Base-by-base conservation (phyloP, 495 filamentous ascomycete genomes). In the Penicillium canariense region DNA sequence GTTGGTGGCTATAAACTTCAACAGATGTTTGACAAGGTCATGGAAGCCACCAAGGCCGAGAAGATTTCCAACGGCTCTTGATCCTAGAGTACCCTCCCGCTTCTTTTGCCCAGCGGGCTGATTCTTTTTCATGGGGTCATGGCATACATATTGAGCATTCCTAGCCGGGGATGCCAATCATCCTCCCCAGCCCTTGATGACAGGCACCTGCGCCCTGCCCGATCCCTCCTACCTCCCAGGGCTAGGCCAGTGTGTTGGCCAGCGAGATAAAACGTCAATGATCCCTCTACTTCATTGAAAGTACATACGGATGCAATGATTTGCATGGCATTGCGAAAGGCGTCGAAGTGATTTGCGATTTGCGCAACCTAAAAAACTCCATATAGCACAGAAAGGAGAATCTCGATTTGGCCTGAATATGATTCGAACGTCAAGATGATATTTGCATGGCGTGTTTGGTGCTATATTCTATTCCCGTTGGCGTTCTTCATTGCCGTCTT, bases 21-120 rank as follows among this genome's bases (percentile, higher is more conserved):
- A 43, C 68, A 69, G 54, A 80, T 81, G 77, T 81, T 76, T 52
- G 61, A 74, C 36, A 78, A 76, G 55, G 69, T 80, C 22, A 57
- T 61, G 52, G 68, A 68, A 58, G 66, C 62, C 6, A 63, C 52
- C 26, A 74, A 69, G 49, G 58, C 61, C 28, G 54, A 66, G 17
- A 62, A 68, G 31, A 60, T 63, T 12, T 64, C 64, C n/a, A 71
- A 71, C 45, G 69, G 74, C 14, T 43, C 58, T 32, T 67, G 43
- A 60, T 26, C 20, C n/a, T 34, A 20, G 9, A 17, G 12, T 5
- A 26, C 15, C 39, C 5, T 2, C 6, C 5, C 42, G 12, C 25
- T 45, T n/a, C 26, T 10, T 31, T 32, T 27, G 18, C 34, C 8
- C 22, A 22, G 15, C 20, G 34, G 23, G 34, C 11, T 27, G 7